Percentiles rank a stretch among this genome's conserved stretches.
Conservation (phyloP, 306 rosid genomes). For the Canavalia ensiformis region DNA sequence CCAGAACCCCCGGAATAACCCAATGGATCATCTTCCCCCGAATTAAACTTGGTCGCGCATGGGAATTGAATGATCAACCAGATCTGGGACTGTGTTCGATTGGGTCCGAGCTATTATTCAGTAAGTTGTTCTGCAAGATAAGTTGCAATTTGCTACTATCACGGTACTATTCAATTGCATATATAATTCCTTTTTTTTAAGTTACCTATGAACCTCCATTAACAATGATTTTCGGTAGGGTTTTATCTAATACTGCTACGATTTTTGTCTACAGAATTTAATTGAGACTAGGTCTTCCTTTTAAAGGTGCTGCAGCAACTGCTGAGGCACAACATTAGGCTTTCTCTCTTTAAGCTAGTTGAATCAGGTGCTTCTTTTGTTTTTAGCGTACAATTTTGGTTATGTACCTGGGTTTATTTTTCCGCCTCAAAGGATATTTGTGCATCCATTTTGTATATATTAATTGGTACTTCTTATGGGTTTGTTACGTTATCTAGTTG, state of each 20-base stretch:
- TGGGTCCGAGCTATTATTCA: not conserved
- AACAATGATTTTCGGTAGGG: not conserved
- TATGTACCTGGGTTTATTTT: conserved; percentile 23
- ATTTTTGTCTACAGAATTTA: conserved; percentile 5
- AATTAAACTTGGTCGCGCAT: conserved; percentile 4
- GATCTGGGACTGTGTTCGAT: conserved; percentile 36
- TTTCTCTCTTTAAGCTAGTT: not conserved
- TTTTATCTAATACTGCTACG: not conserved
- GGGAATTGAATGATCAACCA: conserved; percentile 30
- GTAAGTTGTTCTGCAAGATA: not conserved
- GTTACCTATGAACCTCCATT: not conserved
- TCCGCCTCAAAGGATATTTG: not conserved
- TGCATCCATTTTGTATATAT: not conserved
- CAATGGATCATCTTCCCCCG: not conserved
- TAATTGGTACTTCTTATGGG: not conserved
- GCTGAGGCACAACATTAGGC: not conserved
- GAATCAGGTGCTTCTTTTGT: conserved; percentile 21
- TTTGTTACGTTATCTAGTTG: not conserved
- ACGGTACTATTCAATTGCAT: not conserved
- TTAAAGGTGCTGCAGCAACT: conserved; percentile 22
- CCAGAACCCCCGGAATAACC: not conserved
- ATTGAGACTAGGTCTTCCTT: conserved; percentile 3
- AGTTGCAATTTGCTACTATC: conserved; percentile 14
- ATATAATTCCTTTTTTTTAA: not conserved
- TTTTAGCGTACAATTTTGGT: not conserved